Conservation (phyloP, 2,329 filamentous ascomycete genomes). For the Elsinoe australis region DNA sequence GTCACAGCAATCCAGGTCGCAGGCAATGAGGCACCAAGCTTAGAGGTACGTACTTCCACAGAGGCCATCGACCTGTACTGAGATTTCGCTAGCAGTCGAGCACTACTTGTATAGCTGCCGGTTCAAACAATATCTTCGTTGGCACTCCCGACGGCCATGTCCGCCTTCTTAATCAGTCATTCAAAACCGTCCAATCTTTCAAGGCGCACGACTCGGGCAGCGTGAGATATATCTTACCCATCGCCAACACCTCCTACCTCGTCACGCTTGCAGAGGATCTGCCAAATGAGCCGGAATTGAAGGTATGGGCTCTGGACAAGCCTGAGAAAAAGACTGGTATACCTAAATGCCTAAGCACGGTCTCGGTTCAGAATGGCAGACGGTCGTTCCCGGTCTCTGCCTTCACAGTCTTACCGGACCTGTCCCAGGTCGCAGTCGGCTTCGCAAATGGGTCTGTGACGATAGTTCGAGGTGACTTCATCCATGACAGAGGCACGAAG, state of each 20-base stretch:
- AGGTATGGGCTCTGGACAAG: slow-evolving; percentile 96
- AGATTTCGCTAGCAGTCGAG: slow-evolving; percentile 45
- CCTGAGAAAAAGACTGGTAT: slow-evolving; percentile 86
- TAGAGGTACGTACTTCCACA: slow-evolving; percentile 64
- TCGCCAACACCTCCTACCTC: slow-evolving; percentile 77
- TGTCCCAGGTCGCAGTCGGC: slow-evolving; percentile 87
- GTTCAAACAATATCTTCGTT: slow-evolving; percentile 82
- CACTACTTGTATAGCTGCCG: slow-evolving; percentile 75
- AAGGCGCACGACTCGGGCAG: slow-evolving; percentile 72
- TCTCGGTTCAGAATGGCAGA: slow-evolving; percentile 79
- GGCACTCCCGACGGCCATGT: slow-evolving; percentile 79
- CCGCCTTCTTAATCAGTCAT: slow-evolving; percentile 76
- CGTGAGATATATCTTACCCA: slow-evolving; percentile 86
- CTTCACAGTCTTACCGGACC: slow-evolving; percentile 76
- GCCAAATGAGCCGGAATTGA: slow-evolving; percentile 76
- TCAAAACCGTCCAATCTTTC: slow-evolving; percentile 82
- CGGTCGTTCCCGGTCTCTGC: slow-evolving; percentile 94
- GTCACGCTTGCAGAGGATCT: slow-evolving; percentile 85
- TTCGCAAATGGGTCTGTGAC: slow-evolving; percentile 95
- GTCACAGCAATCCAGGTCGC: slow-evolving; percentile 73
- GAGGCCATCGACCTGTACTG: no score
- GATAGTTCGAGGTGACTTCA: slow-evolving; percentile 84
- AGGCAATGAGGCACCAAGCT: slow-evolving; percentile 71
- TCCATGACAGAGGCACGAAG: slow-evolving; percentile 89
- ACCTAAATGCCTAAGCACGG: slow-evolving; percentile 78